A percentile compares a stretch with the other conserved stretches of the same genome.
phyloP scores from a whole-genome alignment of 2,329 filamentous ascomycete species.

The Coleophoma cylindrospora region DNA sequence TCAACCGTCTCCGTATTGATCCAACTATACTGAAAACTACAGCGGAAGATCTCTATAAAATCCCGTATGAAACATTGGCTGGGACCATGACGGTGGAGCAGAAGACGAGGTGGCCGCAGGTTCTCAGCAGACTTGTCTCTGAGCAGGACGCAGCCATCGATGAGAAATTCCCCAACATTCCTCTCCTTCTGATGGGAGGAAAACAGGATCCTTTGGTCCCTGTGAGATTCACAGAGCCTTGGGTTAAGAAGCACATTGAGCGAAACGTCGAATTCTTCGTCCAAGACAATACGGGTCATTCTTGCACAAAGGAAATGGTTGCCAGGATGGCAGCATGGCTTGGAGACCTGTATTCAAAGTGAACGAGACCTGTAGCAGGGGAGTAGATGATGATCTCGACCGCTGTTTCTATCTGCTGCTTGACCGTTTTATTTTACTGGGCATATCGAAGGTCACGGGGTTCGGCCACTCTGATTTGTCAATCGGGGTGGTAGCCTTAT shows the following conservation, averaged over 20 bases:
- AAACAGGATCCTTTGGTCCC: slow-evolving; percentile 11
- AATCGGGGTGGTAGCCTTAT: no score
- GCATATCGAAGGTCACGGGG: no score
- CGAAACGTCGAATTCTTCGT: slow-evolving; percentile 9
- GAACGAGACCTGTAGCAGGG: background rate
- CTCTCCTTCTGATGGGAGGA: slow-evolving; percentile 7
- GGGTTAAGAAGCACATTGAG: slow-evolving; percentile 6
- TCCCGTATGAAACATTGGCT: slow-evolving; percentile 4
- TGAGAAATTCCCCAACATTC: slow-evolving; percentile 10
- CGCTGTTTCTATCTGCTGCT: no score
- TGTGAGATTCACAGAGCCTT: slow-evolving; percentile 4
- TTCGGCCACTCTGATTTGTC: no score
- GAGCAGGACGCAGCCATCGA: slow-evolving; percentile 6
- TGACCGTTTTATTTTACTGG: no score
- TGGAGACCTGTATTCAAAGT: slow-evolving; percentile 2
- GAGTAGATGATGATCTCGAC: no score
- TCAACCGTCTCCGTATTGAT: slow-evolving; percentile 8
- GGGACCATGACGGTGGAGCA: slow-evolving; percentile 6
- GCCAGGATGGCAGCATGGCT: slow-evolving; percentile 10
- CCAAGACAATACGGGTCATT: slow-evolving; percentile 14
- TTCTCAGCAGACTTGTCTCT: slow-evolving; percentile 1
- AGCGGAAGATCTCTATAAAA: slow-evolving; percentile 2
- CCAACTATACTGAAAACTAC: slow-evolving; percentile 1
- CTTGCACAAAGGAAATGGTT: slow-evolving; percentile 14
- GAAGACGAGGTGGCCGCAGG: slow-evolving; percentile 6